Conservation (phyloP, 768 basidiomycete genomes). For the Ramaria sp. region DNA sequence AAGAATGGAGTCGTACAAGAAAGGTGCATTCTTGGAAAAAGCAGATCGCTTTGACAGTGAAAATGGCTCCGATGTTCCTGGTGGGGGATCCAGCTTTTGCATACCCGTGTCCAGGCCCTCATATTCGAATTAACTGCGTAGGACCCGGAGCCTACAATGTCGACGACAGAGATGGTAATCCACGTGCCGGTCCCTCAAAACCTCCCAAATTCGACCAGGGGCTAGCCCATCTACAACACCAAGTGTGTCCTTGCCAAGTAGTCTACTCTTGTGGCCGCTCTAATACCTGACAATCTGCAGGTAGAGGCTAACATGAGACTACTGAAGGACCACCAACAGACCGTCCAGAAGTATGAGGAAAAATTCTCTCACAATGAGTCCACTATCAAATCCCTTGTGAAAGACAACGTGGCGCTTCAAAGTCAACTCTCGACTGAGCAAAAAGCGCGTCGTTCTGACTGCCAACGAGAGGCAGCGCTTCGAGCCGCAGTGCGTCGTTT, state of each 20-base stretch:
- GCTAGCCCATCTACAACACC: neutral
- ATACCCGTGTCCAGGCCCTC: neutral
- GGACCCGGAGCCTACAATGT: slow-evolving; percentile 26
- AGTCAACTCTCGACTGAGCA: slow-evolving; percentile 3
- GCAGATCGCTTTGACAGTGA: slow-evolving; percentile 40
- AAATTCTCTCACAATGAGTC: slow-evolving; percentile 3
- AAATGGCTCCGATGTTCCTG: slow-evolving; percentile 29
- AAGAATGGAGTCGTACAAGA: slow-evolving; percentile 41
- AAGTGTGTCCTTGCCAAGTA: neutral
- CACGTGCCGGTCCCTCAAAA: neutral
- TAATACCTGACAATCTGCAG: neutral
- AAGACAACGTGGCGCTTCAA: slow-evolving; percentile 1
- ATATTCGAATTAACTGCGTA: slow-evolving; percentile 8
- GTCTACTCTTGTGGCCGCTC: neutral
- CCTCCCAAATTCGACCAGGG: neutral
- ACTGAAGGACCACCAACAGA: neutral
- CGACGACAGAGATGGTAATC: slow-evolving; percentile 12
- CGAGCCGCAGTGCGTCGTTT: neutral
- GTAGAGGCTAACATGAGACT: slow-evolving; percentile 2
- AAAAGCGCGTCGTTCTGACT: neutral
- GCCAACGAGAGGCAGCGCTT: neutral
- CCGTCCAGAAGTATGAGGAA: slow-evolving; percentile 2
- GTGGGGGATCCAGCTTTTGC: slow-evolving; percentile 20
- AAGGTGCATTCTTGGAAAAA: slow-evolving; percentile 49
- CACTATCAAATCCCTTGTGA: slow-evolving; percentile 1